Evolutionary conservation across 1,139 yeast genomes (phyloP), one percentile per base, ranked within the genome.

Genomic region (Candida pseudoviswanathii): DNA sequence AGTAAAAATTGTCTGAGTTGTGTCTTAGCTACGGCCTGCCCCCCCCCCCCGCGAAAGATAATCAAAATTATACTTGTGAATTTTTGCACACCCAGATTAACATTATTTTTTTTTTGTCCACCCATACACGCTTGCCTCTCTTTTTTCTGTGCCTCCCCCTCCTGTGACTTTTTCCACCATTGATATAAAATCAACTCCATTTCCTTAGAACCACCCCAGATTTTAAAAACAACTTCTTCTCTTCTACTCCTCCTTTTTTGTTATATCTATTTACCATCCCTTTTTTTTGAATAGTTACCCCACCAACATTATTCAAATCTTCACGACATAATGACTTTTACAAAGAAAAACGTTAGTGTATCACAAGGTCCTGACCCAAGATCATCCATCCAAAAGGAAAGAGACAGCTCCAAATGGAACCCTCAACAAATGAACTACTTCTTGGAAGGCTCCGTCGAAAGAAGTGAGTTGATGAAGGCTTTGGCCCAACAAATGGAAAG

Each of bases 401-500:
- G 79, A 60, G 67, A 58, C 30, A 58, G 58, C 34, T 58, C 63
- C 46, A 56, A 59, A 39, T 66, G 65, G 56, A 67, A 70, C 60
- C 68, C 70, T 26, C 61, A 55, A 48, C 59, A 65, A 51, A 68
- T 75, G 75, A 72, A 75, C 57, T 58, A 66, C 54, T 74, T 74
- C 55, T 64, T 75, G 55, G 80, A 75, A 58, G 80, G 79, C 43
- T 59, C 68, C 42, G 53, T 56, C 45, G 71, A 68, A 47, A 63
- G 69, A 49, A 65, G 77, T 6, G 67, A 66, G 44, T 53, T 60
- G 47, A 56, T 66, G 53, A 65, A 69, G 49, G 44, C 52, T 26
- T 60, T 74, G 53, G 58, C 63, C 39, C 70, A 67, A 51, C 74
- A 72, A 56, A 67, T 75, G 69, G 80, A 75, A 60, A 66, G 77